Conservation (phyloP, 2,329 filamentous ascomycete species). For the Nemania sp. region DNA sequence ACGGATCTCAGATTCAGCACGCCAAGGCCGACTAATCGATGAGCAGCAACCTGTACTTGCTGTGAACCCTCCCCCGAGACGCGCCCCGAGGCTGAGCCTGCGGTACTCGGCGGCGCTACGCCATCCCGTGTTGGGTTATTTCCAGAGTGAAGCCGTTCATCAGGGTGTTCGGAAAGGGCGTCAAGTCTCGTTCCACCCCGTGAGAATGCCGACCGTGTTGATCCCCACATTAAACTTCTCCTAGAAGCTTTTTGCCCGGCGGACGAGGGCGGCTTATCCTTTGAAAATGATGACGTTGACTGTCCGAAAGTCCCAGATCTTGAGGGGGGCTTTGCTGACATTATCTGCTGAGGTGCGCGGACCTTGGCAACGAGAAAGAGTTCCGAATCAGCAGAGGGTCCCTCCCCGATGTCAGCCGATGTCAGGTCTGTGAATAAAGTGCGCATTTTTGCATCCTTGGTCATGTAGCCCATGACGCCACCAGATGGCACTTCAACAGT, state of each 20-base stretch:
- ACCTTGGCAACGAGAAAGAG: conserved; percentile 86
- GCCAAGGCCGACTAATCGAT: conserved; percentile 76
- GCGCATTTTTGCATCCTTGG: conserved; percentile 71
- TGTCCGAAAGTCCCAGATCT: conserved; percentile 55
- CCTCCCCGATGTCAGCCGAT: conserved; percentile 70
- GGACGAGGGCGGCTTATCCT: conserved; percentile 57
- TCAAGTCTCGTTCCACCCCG: conserved; percentile 60
- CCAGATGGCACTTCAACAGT: conserved; percentile 76
- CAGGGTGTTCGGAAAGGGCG: conserved; percentile 58
- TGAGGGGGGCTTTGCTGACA: conserved; percentile 53
- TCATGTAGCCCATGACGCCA: conserved; percentile 69
- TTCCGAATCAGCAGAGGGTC: conserved; percentile 67
- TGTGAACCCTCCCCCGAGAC: conserved; percentile 43
- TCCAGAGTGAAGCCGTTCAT: conserved; percentile 44
- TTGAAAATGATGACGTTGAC: conserved; percentile 44
- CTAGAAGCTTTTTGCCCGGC: conserved; percentile 59
- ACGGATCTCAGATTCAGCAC: conserved; percentile 76
- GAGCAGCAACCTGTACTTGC: conserved; percentile 55
- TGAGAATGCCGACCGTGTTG: conserved; percentile 58
- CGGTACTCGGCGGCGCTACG: conserved; percentile 56
- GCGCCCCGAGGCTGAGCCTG: conserved; percentile 53
- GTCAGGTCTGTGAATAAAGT: conserved; percentile 89
- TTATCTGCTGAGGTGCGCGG: conserved; percentile 61
- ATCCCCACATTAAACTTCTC: conserved; percentile 72
- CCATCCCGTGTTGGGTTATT: conserved; percentile 52